phyloP scores from a whole-genome alignment of 192 early-diverging fungal species.

The Diversispora epigaea region DNA sequence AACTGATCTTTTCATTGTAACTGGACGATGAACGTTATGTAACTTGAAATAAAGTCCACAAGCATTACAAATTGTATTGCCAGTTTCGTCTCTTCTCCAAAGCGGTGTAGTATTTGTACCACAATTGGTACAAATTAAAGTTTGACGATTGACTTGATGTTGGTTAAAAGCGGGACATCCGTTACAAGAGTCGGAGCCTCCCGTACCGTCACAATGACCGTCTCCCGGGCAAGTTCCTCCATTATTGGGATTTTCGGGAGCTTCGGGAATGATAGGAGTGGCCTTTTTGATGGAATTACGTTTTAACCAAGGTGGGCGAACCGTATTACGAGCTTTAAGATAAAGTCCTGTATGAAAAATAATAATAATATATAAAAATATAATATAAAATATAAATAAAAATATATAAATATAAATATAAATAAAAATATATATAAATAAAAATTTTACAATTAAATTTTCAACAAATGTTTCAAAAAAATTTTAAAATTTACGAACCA shows the following conservation, averaged over 20 bases:
- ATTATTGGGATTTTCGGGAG: constrained; percentile 36
- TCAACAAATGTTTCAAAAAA: background rate
- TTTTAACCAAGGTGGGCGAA: constrained; percentile 58
- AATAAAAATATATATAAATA: background rate
- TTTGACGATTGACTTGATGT: constrained; percentile 55
- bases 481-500: constrained; percentile 47
- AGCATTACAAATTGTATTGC: constrained; percentile 80
- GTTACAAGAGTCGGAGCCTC: constrained; percentile 67
- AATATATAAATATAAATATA: no score
- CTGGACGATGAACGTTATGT: constrained; percentile 80
- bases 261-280: constrained; percentile 7
- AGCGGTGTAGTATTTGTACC: constrained; percentile 76
- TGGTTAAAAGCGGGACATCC: constrained; percentile 79
- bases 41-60: constrained; percentile 68
- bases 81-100: constrained; percentile 73
- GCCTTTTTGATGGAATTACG: constrained; percentile 44
- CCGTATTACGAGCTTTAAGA: constrained; percentile 55
- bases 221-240: constrained; percentile 70
- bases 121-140: constrained; percentile 71
- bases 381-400: background rate
- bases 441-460: background rate
- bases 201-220: constrained; percentile 74
- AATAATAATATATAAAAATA: background rate
- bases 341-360: constrained; percentile 44
- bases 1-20: constrained; percentile 71